Base-by-base conservation (phyloP, 2,329 filamentous ascomycete species). In the Fusarium subtropicale region DNA sequence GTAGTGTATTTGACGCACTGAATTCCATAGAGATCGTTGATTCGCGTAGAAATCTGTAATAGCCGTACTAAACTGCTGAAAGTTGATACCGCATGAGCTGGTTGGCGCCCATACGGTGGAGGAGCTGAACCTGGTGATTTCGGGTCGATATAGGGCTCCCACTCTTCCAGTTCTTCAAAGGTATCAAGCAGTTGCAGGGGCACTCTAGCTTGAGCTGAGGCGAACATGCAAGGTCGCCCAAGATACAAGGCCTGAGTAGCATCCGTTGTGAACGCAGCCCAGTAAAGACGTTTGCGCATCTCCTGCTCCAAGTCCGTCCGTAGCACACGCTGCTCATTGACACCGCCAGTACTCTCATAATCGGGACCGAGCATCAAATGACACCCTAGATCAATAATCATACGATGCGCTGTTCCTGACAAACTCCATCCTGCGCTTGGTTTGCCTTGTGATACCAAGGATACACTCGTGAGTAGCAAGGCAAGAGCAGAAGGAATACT, bases 401-500 rank as follows among this genome's bases (percentile, higher is more conserved):
- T 81, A n/a, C 77, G 77, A 64, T 79, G 79, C 9, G 77, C 79
- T 4, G 74, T 79, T 13, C 79, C 79, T 10, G 74, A 79, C 15
- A 79, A 48, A 60, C 69, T 76, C 79, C 79, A 80, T 2, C 75
- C 78, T 24, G 78, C 79, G 46, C 76, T 80, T 3, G 72, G 72
- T n/a, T 72, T 74, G 3, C 78, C 79, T 18, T 79, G 75, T 5
- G 76, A 75, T 10, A 79, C 74, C 3, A 79, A 69, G 3, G 74
- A 74, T 12, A 78, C 75, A 20, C 77, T 76, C 16, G 73, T 76
- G 12, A 78, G 65, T 6, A 82, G 65, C 1, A 82, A 64, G 0
- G 76, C 80, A 16, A 77, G 75, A 0, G 79, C 75, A 0, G 80
- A 80, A 7, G 80, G 77, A 38, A 82, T 81, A 44, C 76, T 80